Evolutionary conservation across 257 asterid species (phyloP).

Genomic region (Oldenlandia corymbosa): DNA sequence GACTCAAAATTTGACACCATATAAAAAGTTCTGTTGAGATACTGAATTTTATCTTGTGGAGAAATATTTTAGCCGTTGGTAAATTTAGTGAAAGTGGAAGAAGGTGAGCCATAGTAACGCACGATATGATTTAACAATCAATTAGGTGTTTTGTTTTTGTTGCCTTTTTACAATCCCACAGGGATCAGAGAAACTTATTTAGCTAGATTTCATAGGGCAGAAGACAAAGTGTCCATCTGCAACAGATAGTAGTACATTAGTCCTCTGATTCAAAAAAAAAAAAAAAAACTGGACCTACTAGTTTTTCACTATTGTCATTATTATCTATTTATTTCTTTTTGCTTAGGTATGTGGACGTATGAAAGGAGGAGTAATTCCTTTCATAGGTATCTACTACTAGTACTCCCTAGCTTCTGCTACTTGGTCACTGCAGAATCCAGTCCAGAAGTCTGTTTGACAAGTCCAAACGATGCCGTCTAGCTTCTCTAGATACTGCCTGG

Average conservation of each 20-base stretch:
- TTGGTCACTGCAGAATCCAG: slow-evolving; percentile 15
- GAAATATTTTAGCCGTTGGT: slow-evolving; percentile 13
- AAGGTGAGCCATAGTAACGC: slow-evolving; percentile 18
- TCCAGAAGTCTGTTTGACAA: slow-evolving; percentile 37
- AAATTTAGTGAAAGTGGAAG: slow-evolving; percentile 10
- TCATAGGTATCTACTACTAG: slow-evolving; percentile 26
- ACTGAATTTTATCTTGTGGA: not conserved
- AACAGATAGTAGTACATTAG: slow-evolving; percentile 19
- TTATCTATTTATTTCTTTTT: not conserved
- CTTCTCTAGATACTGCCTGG: slow-evolving; percentile 25
- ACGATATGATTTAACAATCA: slow-evolving; percentile 44
- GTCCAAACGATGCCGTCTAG: slow-evolving; percentile 53
- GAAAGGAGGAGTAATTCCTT: slow-evolving; percentile 2
- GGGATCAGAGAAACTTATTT: slow-evolving; percentile 34
- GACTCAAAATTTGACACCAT: not conserved
- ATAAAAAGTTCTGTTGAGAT: too few relatives aligned
- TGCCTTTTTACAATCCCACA: slow-evolving; percentile 23
- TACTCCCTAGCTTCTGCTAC: not conserved
- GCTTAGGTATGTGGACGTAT: not conserved
- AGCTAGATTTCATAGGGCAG: slow-evolving; percentile 44
- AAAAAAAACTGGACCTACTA: slow-evolving; percentile 27
- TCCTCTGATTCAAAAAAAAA: slow-evolving; percentile 15
- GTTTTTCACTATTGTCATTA: not conserved
- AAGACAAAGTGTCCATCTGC: slow-evolving; percentile 36
- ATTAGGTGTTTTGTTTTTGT: slow-evolving; percentile 25